These are phyloP conservation scores for Venturia pyrina DNA, from an alignment of 2,329 filamentous ascomycete species.

Conservation along the genomic window DNA sequence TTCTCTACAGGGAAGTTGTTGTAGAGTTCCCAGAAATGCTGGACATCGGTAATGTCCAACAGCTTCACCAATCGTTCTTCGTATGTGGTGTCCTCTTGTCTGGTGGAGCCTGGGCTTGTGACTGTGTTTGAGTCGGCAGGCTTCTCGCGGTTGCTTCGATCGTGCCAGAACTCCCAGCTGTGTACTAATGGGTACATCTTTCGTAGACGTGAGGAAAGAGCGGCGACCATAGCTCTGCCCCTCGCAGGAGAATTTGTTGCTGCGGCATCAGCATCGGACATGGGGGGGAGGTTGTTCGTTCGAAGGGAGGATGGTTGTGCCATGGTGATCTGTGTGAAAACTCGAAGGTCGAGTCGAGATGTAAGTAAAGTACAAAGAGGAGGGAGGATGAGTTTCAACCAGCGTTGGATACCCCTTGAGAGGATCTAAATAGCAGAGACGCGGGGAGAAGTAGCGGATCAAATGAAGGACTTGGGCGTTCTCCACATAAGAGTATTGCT, in stretches of 20 bases:
- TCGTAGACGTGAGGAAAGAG: constrained; percentile 35
- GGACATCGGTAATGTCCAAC: constrained; percentile 35
- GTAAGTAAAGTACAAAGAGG: not conserved
- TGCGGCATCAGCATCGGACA: constrained; percentile 49
- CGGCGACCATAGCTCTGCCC: constrained; percentile 60
- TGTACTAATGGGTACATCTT: constrained; percentile 39
- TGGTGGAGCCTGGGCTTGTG: constrained; percentile 23
- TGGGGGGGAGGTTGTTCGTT: constrained; percentile 43
- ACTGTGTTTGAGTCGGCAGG: constrained; percentile 10
- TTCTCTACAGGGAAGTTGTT: constrained; percentile 64
- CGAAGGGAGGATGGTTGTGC: constrained; percentile 2
- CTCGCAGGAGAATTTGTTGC: constrained; percentile 61
- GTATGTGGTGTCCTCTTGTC: constrained; percentile 24
- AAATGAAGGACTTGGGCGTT: no score
- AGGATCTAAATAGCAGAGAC: no score
- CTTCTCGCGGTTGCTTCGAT: constrained; percentile 29
- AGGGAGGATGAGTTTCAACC: not conserved
- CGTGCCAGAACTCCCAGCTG: constrained; percentile 44
- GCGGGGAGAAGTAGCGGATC: no score
- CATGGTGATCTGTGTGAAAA: not conserved
- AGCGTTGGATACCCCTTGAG: not conserved
- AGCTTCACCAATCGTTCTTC: constrained; percentile 38
- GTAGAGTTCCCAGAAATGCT: constrained; percentile 41
- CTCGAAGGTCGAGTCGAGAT: not conserved
- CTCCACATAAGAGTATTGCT: not conserved